A percentile compares a stretch with the other conserved stretches of the same genome.
phyloP scores from a whole-genome alignment of 495 filamentous ascomycete genomes.

The Parachaetomium inaequale region DNA sequence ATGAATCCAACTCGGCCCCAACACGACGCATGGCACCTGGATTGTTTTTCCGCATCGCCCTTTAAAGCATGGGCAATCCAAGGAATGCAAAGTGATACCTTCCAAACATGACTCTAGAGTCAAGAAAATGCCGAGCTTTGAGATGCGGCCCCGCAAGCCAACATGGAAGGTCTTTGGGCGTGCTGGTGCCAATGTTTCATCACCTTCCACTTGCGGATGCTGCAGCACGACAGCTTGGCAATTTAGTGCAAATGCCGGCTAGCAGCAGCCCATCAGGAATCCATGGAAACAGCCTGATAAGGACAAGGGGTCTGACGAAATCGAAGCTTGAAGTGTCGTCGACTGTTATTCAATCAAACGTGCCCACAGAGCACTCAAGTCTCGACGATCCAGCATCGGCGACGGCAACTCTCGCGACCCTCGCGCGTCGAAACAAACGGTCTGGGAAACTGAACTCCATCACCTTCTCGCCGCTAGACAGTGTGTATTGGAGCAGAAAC shows the following conservation, averaged over 20 bases:
- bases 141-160: neutral
- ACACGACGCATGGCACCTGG: too few species aligned
- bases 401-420: neutral
- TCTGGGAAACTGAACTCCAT: neutral
- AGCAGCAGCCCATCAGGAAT: neutral
- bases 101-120: too few species aligned
- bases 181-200: neutral
- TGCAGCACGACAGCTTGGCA: constrained; percentile 8
- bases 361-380: too few species aligned
- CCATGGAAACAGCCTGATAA: neutral
- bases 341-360: neutral
- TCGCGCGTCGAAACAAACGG: too few species aligned
- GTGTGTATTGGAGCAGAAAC: constrained; percentile 17
- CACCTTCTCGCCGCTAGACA: too few species aligned
- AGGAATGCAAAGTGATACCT: too few species aligned
- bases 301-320: neutral
- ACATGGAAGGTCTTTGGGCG: neutral
- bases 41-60: too few species aligned
- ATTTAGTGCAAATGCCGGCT: constrained; percentile 1
- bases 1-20: too few species aligned
- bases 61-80: too few species aligned
- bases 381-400: too few species aligned
- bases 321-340: neutral
- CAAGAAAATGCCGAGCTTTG: neutral
- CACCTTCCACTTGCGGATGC: constrained; percentile 1